Evolutionary conservation across 805 yeast species (phyloP).

Genomic region (Teunomyces lycoperdinae): DNA sequence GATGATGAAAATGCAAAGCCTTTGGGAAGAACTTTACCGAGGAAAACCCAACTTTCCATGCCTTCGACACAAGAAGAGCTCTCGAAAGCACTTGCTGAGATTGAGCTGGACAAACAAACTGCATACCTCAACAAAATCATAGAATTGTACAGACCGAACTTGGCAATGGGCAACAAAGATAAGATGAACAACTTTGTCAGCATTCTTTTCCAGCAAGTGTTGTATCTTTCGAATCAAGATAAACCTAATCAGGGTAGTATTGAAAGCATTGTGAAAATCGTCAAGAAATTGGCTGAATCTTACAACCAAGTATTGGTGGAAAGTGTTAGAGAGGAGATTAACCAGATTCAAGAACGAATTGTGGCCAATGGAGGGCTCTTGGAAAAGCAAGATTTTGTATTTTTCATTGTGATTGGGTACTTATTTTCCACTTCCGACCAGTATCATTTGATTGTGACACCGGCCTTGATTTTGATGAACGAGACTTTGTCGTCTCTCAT

Average conservation of each 20-base stretch:
- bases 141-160: constrained; percentile 65
- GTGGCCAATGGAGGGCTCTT: constrained; percentile 13
- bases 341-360: constrained; percentile 54
- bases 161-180: constrained; percentile 79
- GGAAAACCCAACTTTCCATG: constrained; percentile 16
- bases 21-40: constrained; percentile 8
- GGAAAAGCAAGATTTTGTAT: constrained; percentile 51
- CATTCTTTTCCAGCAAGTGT: constrained; percentile 60
- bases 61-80: constrained; percentile 32
- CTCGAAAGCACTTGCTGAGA: constrained; percentile 25
- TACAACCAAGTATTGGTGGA: constrained; percentile 64
- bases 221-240: constrained; percentile 45
- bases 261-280: constrained; percentile 42
- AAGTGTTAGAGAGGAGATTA: constrained; percentile 56
- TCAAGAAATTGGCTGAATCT: constrained; percentile 61
- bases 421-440: constrained; percentile 93
- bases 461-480: constrained; percentile 69
- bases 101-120: constrained; percentile 42
- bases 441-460: constrained; percentile 88
- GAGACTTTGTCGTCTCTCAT: constrained; percentile 49
- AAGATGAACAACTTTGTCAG: constrained; percentile 62
- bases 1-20: neutral
- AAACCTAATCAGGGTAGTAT: constrained; percentile 17
- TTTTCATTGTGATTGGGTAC: constrained; percentile 69
- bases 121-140: constrained; percentile 54